Base-by-base conservation (phyloP, 768 basidiomycete species). In the Boletus reticuloceps region DNA sequence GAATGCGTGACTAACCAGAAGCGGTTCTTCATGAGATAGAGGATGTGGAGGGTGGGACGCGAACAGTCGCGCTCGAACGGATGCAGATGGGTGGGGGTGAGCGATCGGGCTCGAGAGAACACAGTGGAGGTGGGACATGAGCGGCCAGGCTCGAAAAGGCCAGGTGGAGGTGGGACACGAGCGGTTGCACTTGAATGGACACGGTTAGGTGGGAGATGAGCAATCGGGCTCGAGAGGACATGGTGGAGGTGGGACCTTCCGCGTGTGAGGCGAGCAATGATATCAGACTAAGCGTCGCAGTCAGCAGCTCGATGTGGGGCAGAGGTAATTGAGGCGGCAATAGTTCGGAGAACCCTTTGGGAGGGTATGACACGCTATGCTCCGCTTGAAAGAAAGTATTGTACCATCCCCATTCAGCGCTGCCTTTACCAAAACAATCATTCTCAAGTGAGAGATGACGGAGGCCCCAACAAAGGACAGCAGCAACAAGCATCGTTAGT, bases 11-110 rank as follows among this genome's bases (percentile, higher is more conserved):
- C 91, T 72, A 57, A 94, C 94, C 90, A 81, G 80, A 84, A 98
- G 65, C 83, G 84, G 72, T 81, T 77, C 69, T 85, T 89, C 94
- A 98, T 98, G 60, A 98, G 83, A 75, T 89, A 97, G 66, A 98
- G 83, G 62, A 89, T 90, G 76, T 96, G n/a, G n/a, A n/a, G n/a
- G n/a, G n/a, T n/a, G n/a, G n/a, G n/a, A n/a, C n/a, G n/a, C n/a
- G n/a, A n/a, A n/a, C n/a, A n/a, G n/a, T n/a, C n/a, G n/a, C n/a
- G n/a, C n/a, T n/a, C n/a, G n/a, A n/a, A n/a, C n/a, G n/a, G n/a
- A n/a, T n/a, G n/a, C n/a, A n/a, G n/a, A n/a, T n/a, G n/a, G n/a
- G n/a, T n/a, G n/a, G n/a, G n/a, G n/a, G n/a, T n/a, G n/a, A n/a
- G n/a, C n/a, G n/a, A n/a, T n/a, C n/a, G n/a, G n/a, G n/a, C n/a